These are phyloP conservation scores for Diutina pseudorugosa DNA, from an alignment of 1,139 yeast genomes.

Conservation along the genomic window DNA sequence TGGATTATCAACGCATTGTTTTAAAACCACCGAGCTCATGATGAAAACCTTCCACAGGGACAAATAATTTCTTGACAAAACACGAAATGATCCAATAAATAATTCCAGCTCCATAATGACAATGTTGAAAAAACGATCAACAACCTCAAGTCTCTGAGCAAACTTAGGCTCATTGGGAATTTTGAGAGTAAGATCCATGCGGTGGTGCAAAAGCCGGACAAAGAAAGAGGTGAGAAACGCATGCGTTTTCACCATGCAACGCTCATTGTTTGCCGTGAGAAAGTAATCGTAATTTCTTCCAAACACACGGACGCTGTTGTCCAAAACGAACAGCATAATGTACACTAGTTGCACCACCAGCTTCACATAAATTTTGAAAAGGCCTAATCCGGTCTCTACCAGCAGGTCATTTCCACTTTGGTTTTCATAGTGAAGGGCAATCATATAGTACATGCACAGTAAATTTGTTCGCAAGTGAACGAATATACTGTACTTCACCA, in stretches of 20 bases:
- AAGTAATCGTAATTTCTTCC: conserved; percentile 30
- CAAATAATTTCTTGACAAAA: conserved; percentile 25
- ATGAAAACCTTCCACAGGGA: conserved; percentile 32
- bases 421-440: conserved; percentile 31
- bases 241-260: conserved; percentile 33
- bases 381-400: conserved; percentile 27
- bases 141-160: conserved; percentile 20
- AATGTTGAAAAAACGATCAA: conserved; percentile 23
- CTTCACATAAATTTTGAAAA: conserved; percentile 31
- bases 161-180: conserved; percentile 12
- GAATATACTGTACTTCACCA: conserved; percentile 23
- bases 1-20: conserved; percentile 33
- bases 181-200: conserved; percentile 20
- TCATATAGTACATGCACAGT: conserved; percentile 32
- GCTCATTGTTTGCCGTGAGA: conserved; percentile 27
- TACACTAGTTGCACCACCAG: conserved; percentile 33
- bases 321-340: conserved; percentile 33
- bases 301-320: conserved; percentile 31
- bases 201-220: conserved; percentile 29
- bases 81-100: conserved; percentile 33
- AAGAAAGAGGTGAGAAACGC: conserved; percentile 29
- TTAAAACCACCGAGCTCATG: conserved; percentile 29
- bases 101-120: conserved; percentile 30
- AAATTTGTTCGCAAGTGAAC: conserved; percentile 29
- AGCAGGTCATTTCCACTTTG: conserved; percentile 19